Evolutionary conservation across 345 rosid genomes (phyloP).

Genomic region (Eucalyptus regnans): DNA sequence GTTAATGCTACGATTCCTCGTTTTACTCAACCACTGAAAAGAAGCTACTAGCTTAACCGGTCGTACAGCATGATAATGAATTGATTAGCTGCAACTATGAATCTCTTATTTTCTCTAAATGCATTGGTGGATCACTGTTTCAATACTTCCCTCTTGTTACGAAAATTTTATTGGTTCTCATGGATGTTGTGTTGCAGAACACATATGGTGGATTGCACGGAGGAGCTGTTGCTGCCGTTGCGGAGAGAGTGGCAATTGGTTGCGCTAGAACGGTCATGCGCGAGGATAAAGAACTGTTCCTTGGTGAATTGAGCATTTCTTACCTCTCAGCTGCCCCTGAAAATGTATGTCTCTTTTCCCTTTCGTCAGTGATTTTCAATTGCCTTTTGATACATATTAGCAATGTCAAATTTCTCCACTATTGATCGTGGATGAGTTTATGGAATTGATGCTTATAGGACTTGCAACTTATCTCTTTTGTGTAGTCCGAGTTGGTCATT

Average conservation of each 20-base stretch:
- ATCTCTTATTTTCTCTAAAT: neutral
- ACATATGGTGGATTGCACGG: slow-evolving; percentile 46
- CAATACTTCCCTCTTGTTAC: neutral
- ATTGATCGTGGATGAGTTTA: neutral
- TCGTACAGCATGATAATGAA: neutral
- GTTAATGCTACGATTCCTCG: neutral
- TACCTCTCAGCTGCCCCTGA: slow-evolving; percentile 45
- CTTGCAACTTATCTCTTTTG: neutral
- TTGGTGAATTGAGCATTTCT: slow-evolving; percentile 61
- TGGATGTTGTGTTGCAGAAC: slow-evolving; percentile 19
- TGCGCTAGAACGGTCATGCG: slow-evolving; percentile 50
- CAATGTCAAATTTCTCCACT: neutral
- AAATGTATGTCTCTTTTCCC: slow-evolving; percentile 4
- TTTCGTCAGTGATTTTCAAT: neutral
- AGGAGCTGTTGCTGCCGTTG: slow-evolving; percentile 55
- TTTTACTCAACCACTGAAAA: neutral
- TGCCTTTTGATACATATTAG: neutral
- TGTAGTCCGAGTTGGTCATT: slow-evolving; percentile 39
- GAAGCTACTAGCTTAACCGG: neutral
- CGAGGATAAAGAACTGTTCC: slow-evolving; percentile 44
- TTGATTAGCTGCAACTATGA: neutral
- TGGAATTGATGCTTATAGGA: neutral
- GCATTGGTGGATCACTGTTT: neutral
- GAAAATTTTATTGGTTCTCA: neutral
- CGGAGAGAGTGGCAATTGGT: slow-evolving; percentile 56